These are phyloP conservation scores for Sarocladiaceae sp. DNA, from an alignment of 2,329 filamentous ascomycete species.

Conservation along the genomic window DNA sequence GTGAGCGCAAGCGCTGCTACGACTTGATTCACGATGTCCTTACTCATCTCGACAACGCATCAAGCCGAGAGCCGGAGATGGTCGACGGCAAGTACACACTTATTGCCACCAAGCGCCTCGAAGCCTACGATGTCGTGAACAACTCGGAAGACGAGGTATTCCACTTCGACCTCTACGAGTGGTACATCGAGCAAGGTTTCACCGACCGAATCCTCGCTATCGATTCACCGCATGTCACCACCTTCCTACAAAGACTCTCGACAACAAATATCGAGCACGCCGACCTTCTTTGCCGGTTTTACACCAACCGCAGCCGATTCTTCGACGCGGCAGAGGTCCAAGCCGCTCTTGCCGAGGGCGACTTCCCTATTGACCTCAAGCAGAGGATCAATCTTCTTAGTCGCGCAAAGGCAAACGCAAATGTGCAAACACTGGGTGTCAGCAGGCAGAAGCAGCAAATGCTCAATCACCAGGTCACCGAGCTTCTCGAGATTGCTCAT, in stretches of 20 bases:
- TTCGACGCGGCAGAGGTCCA: constrained; percentile 88
- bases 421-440: constrained; percentile 72
- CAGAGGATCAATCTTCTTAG: constrained; percentile 86
- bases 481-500: constrained; percentile 86
- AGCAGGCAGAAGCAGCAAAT: constrained; percentile 79
- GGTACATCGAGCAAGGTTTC: constrained; percentile 86
- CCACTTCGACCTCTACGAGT: constrained; percentile 94
- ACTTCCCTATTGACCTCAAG: constrained; percentile 74
- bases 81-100: constrained; percentile 75
- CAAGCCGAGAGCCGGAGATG: constrained; percentile 63
- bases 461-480: constrained; percentile 77
- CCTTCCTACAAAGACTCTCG: constrained; percentile 77
- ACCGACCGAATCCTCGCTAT: constrained; percentile 81
- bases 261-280: constrained; percentile 70
- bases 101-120: constrained; percentile 71
- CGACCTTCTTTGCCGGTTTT: constrained; percentile 90
- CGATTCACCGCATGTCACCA: constrained; percentile 78
- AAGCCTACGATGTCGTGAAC: constrained; percentile 90
- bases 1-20: constrained; percentile 75
- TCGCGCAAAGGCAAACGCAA: constrained; percentile 87
- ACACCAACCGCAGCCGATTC: constrained; percentile 77
- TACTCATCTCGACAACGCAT: constrained; percentile 68
- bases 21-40: constrained; percentile 82
- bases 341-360: constrained; percentile 75
- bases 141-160: constrained; percentile 89